Evolutionary conservation across 352 stramenopile genomes (phyloP).

Genomic region (Globisporangium spinosum): DNA sequence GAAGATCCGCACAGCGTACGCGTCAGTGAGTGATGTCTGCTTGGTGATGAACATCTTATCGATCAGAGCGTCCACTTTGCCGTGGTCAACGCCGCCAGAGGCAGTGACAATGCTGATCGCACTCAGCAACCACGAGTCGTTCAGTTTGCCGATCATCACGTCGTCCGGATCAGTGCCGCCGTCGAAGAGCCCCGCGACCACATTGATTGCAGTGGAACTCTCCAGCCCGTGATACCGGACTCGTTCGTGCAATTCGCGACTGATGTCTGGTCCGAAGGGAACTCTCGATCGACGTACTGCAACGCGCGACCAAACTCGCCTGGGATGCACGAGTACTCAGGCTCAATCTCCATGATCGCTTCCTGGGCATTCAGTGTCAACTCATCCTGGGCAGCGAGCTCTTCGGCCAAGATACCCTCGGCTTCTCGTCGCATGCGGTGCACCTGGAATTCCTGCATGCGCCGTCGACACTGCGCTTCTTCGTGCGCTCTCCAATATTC

Average conservation of each 20-base stretch:
- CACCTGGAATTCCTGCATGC: conserved; percentile 75
- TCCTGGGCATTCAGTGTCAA: conserved; percentile 78
- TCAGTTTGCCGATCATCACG: conserved; percentile 71
- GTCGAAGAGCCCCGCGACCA: conserved; percentile 87
- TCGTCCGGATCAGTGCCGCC: conserved; percentile 91
- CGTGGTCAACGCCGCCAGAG: conserved; percentile 84
- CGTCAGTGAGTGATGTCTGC: conserved; percentile 87
- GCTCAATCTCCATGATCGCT: conserved; percentile 83
- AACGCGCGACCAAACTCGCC: conserved; percentile 75
- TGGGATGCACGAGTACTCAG: conserved; percentile 67
- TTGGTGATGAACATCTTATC: conserved; percentile 89
- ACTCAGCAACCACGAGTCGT: conserved; percentile 89
- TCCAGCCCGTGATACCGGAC: conserved; percentile 62
- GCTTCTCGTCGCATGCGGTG: conserved; percentile 64
- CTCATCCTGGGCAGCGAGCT: conserved; percentile 56
- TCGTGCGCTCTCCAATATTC: conserved; percentile 60
- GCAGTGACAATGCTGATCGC: conserved; percentile 90
- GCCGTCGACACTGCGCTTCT: conserved; percentile 59
- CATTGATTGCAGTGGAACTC: conserved; percentile 87
- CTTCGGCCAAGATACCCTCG: conserved; percentile 48
- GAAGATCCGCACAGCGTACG: conserved; percentile 89
- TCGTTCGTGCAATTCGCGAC: conserved; percentile 61
- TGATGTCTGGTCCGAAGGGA: conserved; percentile 75
- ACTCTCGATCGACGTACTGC: conserved; percentile 89
- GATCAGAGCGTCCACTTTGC: conserved; percentile 86